Evolutionary conservation across 2,329 filamentous ascomycete genomes (phyloP), one percentile per base, ranked within the genome.

Genomic region (Tolypocladium nubicola): DNA sequence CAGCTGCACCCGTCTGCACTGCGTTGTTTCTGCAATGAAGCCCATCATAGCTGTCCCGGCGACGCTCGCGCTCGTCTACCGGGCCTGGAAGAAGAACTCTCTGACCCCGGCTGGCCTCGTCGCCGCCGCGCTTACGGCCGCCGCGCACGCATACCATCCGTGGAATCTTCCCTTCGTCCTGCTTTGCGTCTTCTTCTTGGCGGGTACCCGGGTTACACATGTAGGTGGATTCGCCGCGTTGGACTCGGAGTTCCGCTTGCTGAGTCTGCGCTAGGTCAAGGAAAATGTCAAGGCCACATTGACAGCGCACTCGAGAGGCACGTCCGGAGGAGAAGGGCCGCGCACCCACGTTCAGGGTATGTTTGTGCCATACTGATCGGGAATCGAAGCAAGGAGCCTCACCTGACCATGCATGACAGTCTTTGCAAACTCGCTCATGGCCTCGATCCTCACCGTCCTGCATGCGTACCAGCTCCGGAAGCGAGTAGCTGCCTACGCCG

Each of bases 131-230:
- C 65, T 87, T 49, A 96, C 92, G 4, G 92, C 90, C 4, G 71
- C 81, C 52, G 83, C 88, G 13, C 94, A 99, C 71, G 90, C 91
- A 19, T 75, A 92, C n/a, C 92, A 97, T 71, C 93, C 93, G 4
- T 97, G 90, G 87, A 89, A 89, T 59, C 77, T 92, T n/a, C 92
- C 90, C n/a, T 95, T 97, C 73, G 82, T 82, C 35, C 79, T 97
- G 13, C 79, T 97, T 2, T 81, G 82, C 54, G 82, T 91, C 40
- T 97, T 97, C 76, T 97, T 96, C 72, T 75, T 96, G 3, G 84
- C 88, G 5, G 94, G 91, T 1, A 96, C 88, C 1, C 78, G 85
- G 55, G 91, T 86, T 1, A 97, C 93, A 0, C 92, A 93, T 76
- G 89, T 90, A 70, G 19, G 64, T 57, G 13, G 21, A 41, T 39